Conservation (phyloP, 2,329 filamentous ascomycete genomes). For the Botrytis cinerea region DNA sequence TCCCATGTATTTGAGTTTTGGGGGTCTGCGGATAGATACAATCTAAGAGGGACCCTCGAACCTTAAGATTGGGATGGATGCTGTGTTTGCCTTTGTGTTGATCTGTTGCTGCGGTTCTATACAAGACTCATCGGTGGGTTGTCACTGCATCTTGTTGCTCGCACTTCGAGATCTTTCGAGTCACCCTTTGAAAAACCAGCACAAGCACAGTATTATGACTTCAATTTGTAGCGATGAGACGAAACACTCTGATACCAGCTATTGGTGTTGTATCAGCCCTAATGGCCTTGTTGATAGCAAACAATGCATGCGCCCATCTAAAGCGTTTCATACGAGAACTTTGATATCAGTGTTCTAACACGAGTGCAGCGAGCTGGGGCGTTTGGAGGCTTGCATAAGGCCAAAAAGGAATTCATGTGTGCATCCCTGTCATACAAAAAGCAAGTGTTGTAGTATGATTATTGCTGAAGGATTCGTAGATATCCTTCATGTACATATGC, state of each 20-base stretch:
- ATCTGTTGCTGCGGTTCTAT: neutral
- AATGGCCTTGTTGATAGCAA: neutral
- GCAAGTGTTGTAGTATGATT: neutral
- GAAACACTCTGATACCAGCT: neutral
- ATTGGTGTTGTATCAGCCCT: neutral
- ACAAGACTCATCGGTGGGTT: neutral
- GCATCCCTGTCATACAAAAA: neutral
- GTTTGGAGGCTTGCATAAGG: neutral
- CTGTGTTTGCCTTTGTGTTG: neutral
- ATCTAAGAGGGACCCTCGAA: neutral
- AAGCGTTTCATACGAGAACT: neutral
- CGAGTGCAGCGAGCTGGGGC: neutral
- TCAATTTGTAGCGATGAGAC: neutral
- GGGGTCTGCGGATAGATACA: neutral
- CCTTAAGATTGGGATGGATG: neutral
- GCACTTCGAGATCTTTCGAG: neutral
- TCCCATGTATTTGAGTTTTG: neutral
- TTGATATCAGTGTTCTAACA: neutral
- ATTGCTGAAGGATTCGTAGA: neutral
- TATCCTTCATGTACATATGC: neutral
- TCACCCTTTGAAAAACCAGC: neutral
- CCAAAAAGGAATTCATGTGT: neutral
- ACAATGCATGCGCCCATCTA: neutral
- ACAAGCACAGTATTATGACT: neutral
- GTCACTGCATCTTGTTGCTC: neutral